Conservation (phyloP, 306 rosid genomes). For the Quercus alba region DNA sequence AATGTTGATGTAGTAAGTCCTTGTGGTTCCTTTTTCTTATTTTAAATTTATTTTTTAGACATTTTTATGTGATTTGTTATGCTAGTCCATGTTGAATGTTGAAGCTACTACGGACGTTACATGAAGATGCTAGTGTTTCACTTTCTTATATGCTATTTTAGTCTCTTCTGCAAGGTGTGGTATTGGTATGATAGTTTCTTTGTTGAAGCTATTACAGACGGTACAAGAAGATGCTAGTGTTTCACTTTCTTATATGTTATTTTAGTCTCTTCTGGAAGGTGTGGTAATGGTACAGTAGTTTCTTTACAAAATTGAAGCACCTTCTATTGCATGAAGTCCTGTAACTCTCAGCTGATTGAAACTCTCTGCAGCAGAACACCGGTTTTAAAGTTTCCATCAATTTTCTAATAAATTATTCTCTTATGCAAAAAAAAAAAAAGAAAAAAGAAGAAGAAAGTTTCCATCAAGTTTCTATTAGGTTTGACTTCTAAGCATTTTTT, state of each 20-base stretch:
- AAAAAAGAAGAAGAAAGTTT: too few species aligned
- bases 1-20: conserved; percentile 74
- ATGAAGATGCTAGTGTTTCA: neutral
- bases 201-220: neutral
- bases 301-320: neutral
- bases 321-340: neutral
- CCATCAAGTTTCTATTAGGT: too few species aligned
- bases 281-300: neutral
- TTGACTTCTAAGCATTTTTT: too few species aligned
- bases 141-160: neutral
- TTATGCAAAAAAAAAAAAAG: too few species aligned
- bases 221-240: neutral
- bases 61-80: conserved; percentile 4
- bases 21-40: neutral
- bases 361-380: neutral
- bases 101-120: neutral
- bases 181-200: neutral
- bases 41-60: neutral
- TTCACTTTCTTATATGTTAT: neutral
- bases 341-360: neutral
- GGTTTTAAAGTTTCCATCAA: neutral
- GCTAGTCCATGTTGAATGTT: neutral
- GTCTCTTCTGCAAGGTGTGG: neutral
- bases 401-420: too few species aligned
- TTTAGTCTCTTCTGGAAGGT: neutral